phyloP scores from a whole-genome alignment of 1,284 basidiomycete species.

The Golubevia sp. region DNA sequence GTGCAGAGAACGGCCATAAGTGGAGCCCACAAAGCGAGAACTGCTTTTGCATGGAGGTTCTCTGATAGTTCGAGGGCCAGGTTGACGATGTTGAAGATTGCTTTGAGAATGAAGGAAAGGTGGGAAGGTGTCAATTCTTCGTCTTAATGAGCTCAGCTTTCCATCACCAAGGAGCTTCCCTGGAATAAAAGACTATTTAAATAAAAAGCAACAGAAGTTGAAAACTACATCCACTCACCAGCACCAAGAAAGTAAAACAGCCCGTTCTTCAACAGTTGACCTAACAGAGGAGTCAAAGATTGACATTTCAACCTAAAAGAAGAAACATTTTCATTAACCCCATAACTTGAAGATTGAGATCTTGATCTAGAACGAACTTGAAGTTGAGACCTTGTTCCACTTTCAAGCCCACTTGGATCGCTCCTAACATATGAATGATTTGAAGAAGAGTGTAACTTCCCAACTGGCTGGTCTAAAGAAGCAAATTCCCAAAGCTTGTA shows the following conservation, averaged over 20 bases:
- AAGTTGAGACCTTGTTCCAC: no score
- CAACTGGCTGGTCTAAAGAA: not conserved
- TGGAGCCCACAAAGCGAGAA: conserved; percentile 31
- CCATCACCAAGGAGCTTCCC: no score
- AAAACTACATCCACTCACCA: no score
- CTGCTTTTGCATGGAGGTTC: conserved; percentile 22
- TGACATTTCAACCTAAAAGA: conserved; percentile 9
- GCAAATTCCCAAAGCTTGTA: conserved; percentile 20
- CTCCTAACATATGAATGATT: conserved; percentile 1
- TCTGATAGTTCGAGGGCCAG: conserved; percentile 19
- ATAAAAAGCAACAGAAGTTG: no score
- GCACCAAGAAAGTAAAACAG: conserved; percentile 31
- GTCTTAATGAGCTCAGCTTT: no score
- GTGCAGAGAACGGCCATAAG: conserved; percentile 42
- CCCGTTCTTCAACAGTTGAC: conserved; percentile 31
- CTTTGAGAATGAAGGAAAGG: no score
- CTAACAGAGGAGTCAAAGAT: conserved; percentile 30
- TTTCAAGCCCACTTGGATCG: conserved; percentile 8
- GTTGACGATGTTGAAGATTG: conserved; percentile 37
- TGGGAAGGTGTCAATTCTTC: no score
- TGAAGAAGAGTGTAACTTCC: not conserved
- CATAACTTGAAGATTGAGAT: not conserved
- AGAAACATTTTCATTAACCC: not conserved
- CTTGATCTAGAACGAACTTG: no score
- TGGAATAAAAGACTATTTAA: no score